Percentiles rank a stretch among this genome's conserved stretches.
Conservation (phyloP, 148 eudicot species). For the Agrostemma githago region DNA sequence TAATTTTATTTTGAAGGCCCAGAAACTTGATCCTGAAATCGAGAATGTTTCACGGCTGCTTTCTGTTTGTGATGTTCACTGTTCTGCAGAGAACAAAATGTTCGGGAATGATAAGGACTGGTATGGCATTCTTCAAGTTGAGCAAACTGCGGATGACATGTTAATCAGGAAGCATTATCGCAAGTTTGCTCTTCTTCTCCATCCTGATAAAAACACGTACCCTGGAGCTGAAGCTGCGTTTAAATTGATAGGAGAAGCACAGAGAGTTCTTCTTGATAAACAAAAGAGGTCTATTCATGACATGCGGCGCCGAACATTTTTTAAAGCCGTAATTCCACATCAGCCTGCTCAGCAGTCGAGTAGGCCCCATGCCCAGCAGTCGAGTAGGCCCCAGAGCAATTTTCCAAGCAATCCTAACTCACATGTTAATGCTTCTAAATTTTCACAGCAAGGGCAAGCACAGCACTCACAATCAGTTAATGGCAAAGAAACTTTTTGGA, state of each 20-base stretch:
- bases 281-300: constrained; percentile 42
- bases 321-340: constrained; percentile 24
- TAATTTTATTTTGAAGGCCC: constrained; percentile 61
- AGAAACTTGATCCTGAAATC: constrained; percentile 54
- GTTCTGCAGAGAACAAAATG: constrained; percentile 49
- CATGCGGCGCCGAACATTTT: constrained; percentile 27
- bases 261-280: constrained; percentile 53
- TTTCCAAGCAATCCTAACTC: constrained; percentile 23
- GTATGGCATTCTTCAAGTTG: constrained; percentile 73
- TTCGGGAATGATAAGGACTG: constrained; percentile 53
- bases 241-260: constrained; percentile 73
- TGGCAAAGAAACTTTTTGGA: constrained; percentile 57
- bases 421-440: constrained; percentile 21
- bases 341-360: constrained; percentile 28
- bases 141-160: constrained; percentile 52
- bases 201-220: constrained; percentile 87
- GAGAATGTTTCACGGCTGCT: constrained; percentile 60
- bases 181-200: constrained; percentile 70
- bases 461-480: constrained; percentile 24
- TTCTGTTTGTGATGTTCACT: constrained; percentile 70
- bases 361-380: background rate
- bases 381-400: constrained; percentile 28
- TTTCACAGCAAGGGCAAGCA: constrained; percentile 4
- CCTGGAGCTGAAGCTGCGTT: constrained; percentile 85
- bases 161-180: constrained; percentile 66